Evolutionary conservation across 2,329 filamentous ascomycete species (phyloP).

Genomic region (Phoma sp.): DNA sequence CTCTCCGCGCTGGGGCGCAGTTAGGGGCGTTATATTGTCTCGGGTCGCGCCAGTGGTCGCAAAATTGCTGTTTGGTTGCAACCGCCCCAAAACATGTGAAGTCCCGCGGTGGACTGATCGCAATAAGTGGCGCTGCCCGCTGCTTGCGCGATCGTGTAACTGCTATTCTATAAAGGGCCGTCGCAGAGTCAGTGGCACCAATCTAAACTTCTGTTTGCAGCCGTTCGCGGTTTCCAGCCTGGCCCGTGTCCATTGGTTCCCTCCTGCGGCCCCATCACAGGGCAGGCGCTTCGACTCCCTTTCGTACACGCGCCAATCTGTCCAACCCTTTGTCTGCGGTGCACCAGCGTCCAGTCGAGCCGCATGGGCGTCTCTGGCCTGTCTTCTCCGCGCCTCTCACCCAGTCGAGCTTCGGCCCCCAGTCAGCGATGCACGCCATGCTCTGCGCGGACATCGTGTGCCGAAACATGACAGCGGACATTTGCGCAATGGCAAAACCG

Average conservation of each 20-base stretch:
- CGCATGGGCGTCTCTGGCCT: not conserved
- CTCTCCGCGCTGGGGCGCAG: not conserved
- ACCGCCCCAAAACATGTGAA: not conserved
- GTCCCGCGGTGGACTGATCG: not conserved
- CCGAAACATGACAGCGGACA: slow-evolving; percentile 22
- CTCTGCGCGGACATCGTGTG: slow-evolving; percentile 7
- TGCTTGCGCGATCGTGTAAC: not conserved
- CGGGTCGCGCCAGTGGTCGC: slow-evolving; percentile 1
- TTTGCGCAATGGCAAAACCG: slow-evolving; percentile 14
- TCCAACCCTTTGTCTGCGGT: slow-evolving; percentile 2
- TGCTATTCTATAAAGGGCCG: slow-evolving; percentile 8
- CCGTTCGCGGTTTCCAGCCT: slow-evolving; percentile 15
- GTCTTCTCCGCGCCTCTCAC: slow-evolving; percentile 6
- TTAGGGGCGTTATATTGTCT: slow-evolving; percentile 5
- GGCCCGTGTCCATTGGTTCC: slow-evolving; percentile 1
- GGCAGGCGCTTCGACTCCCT: slow-evolving; percentile 10
- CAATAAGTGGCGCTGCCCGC: slow-evolving; percentile 2
- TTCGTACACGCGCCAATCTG: slow-evolving; percentile 7
- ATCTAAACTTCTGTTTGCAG: slow-evolving; percentile 11
- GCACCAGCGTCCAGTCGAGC: not conserved
- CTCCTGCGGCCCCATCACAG: slow-evolving; percentile 9
- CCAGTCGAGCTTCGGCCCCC: slow-evolving; percentile 2
- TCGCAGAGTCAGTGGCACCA: not conserved
- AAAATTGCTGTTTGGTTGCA: not conserved
- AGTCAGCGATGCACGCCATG: slow-evolving; percentile 11